Conservation (phyloP, 2,329 filamentous ascomycete genomes). For the Chaetothyriales sp. region DNA sequence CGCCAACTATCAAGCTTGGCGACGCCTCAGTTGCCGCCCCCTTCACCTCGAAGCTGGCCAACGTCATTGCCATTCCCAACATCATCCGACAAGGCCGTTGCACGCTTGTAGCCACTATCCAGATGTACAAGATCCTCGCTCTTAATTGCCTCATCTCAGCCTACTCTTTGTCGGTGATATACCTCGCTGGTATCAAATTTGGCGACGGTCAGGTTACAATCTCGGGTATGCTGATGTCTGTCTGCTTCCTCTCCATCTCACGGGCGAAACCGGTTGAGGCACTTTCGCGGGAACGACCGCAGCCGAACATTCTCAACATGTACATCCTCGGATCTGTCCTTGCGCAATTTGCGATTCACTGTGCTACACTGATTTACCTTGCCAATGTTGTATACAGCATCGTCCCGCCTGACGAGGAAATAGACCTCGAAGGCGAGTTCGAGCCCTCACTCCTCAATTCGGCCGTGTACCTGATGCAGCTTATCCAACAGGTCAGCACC, state of each 20-base stretch:
- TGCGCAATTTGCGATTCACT: conserved; percentile 92
- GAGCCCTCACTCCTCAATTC: conserved; percentile 86
- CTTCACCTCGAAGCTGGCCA: conserved; percentile 93
- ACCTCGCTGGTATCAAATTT: conserved; percentile 97
- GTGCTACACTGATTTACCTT: conserved; percentile 84
- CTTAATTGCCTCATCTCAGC: conserved; percentile 96
- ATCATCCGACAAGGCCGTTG: conserved; percentile 96
- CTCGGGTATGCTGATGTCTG: conserved; percentile 98
- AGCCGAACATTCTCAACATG: conserved; percentile 97
- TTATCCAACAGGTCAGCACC: conserved; percentile 97
- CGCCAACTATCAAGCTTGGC: conserved; percentile 88
- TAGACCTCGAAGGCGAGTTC: conserved; percentile 93
- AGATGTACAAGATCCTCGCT: conserved; percentile 99
- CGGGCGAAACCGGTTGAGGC: conserved; percentile 89
- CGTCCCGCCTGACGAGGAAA: conserved; percentile 51
- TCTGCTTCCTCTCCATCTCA: conserved; percentile 98
- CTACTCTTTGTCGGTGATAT: conserved; percentile 90
- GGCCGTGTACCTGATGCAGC: conserved; percentile 87
- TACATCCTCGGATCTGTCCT: conserved; percentile 98
- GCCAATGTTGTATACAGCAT: conserved; percentile 73
- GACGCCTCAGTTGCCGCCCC: conserved; percentile 94
- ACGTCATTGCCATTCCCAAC: conserved; percentile 93
- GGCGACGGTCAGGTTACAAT: conserved; percentile 97
- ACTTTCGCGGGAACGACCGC: conserved; percentile 88
- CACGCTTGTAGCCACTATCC: conserved; percentile 93